Percentiles rank a stretch among this genome's conserved stretches.
Conservation (phyloP, 768 basidiomycete species). For the Lactarius trivialis region DNA sequence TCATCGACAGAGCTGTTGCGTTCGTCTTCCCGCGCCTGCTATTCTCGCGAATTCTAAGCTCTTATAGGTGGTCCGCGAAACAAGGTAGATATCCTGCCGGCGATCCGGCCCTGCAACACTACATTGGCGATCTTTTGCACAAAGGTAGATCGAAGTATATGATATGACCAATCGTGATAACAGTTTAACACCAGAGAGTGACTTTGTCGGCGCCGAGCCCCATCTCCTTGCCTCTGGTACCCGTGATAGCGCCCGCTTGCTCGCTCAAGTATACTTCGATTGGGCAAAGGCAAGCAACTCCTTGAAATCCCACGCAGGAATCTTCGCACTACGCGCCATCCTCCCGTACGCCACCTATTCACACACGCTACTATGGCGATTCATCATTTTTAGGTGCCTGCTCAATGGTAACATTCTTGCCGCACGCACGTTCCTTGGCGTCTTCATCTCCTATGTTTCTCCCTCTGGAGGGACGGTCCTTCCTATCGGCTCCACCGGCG, state of each 20-base stretch:
- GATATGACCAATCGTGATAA: not conserved
- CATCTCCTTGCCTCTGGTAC: slow-evolving; percentile 84
- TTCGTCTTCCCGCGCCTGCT: slow-evolving; percentile 36
- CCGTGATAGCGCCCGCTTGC: slow-evolving; percentile 78
- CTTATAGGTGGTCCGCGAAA: slow-evolving; percentile 76
- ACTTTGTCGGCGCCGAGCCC: slow-evolving; percentile 67
- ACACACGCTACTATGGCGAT: slow-evolving; percentile 4
- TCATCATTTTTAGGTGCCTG: slow-evolving; percentile 49
- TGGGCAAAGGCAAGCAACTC: slow-evolving; percentile 54
- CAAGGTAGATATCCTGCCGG: slow-evolving; percentile 76
- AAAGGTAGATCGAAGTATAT: slow-evolving; percentile 50
- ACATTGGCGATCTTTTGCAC: slow-evolving; percentile 81
- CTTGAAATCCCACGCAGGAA: slow-evolving; percentile 36
- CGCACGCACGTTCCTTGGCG: slow-evolving; percentile 85
- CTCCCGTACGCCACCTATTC: slow-evolving; percentile 58
- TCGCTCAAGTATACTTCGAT: slow-evolving; percentile 81
- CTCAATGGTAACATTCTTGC: slow-evolving; percentile 88
- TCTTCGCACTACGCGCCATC: slow-evolving; percentile 78
- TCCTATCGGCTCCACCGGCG: slow-evolving; percentile 36
- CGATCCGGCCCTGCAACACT: slow-evolving; percentile 83
- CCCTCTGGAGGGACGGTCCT: slow-evolving; percentile 34
- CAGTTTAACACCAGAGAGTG: slow-evolving; percentile 48
- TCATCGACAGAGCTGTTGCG: slow-evolving; percentile 81
- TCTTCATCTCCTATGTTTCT: slow-evolving; percentile 62
- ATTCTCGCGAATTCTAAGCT: slow-evolving; percentile 8